A percentile compares a stretch with the other conserved stretches of the same genome.
Evolutionary conservation across 805 yeast genomes (phyloP).

Genomic region (Kuraishia cidri): DNA sequence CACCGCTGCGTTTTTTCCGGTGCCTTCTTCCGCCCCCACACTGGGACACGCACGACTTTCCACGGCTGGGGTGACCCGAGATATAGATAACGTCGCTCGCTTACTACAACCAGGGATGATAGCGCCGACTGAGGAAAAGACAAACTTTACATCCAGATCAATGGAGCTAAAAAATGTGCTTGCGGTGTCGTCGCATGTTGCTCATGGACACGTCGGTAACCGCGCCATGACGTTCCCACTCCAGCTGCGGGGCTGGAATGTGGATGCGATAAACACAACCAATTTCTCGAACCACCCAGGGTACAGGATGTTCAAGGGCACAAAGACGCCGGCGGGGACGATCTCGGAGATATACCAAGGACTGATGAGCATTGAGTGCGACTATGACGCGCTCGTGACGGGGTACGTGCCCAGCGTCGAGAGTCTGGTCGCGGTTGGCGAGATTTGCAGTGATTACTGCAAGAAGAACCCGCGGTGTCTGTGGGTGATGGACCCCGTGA

Average conservation of each 20-base stretch:
- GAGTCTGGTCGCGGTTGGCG: conserved; percentile 40
- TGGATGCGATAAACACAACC: conserved; percentile 82
- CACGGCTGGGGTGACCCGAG: no score
- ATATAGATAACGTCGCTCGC: no score
- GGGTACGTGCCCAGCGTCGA: conserved; percentile 72
- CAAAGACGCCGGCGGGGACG: conserved; percentile 32
- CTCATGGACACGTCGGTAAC: conserved; percentile 94
- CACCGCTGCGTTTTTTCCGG: no score
- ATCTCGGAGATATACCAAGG: conserved; percentile 48
- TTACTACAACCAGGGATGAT: no score
- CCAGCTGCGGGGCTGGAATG: conserved; percentile 87
- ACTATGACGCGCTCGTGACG: conserved; percentile 60
- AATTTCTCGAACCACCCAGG: conserved; percentile 92
- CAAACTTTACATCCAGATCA: no score
- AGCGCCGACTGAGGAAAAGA: no score
- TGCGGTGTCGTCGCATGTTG: conserved; percentile 83
- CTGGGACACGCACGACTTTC: no score
- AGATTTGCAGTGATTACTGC: conserved; percentile 25
- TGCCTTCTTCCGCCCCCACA: no score
- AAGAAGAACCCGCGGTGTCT: conserved; percentile 15
- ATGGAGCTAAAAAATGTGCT: conserved; percentile 22
- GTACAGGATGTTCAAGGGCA: conserved; percentile 61
- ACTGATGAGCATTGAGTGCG: conserved; percentile 33
- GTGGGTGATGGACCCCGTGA: conserved; percentile 82
- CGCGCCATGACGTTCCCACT: conserved; percentile 86